These are phyloP conservation scores for Cladosporium sp. DNA, from an alignment of 2,329 filamentous ascomycete species.

Conservation along the genomic window DNA sequence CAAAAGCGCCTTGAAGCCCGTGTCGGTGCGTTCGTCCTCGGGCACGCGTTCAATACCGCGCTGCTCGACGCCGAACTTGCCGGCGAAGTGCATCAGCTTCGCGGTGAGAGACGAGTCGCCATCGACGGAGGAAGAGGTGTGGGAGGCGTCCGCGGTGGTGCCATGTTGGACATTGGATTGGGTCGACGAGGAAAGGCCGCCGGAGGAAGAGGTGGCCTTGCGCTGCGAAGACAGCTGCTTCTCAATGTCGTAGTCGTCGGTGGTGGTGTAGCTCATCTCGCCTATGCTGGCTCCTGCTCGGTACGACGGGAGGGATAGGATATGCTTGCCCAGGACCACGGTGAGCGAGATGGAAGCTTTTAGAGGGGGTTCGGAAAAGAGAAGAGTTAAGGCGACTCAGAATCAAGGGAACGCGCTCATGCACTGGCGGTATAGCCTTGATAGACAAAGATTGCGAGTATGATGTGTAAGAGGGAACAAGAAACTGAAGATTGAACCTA, in stretches of 20 bases:
- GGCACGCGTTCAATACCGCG: slow-evolving; percentile 76
- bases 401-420: background rate
- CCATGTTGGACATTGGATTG: background rate
- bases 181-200: slow-evolving; percentile 3
- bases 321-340: slow-evolving; percentile 19
- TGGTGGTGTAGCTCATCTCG: slow-evolving; percentile 22
- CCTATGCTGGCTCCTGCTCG: slow-evolving; percentile 22
- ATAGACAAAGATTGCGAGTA: background rate
- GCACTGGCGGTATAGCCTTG: slow-evolving; percentile 1
- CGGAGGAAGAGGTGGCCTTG: background rate
- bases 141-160: background rate
- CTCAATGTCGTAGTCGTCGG: slow-evolving; percentile 21
- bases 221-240: slow-evolving; percentile 14
- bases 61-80: slow-evolving; percentile 69
- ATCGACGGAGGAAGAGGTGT: background rate
- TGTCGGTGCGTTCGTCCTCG: slow-evolving; percentile 67
- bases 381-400: slow-evolving; percentile 3
- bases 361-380: background rate
- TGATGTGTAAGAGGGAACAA: background rate
- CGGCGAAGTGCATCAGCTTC: slow-evolving; percentile 55
- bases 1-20: slow-evolving; percentile 53
- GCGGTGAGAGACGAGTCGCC: background rate
- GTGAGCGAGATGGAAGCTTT: slow-evolving; percentile 21
- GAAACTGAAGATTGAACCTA: background rate
- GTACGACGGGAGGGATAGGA: slow-evolving; percentile 17